phyloP scores from a whole-genome alignment of 805 yeast genomes.

The Saccharomycopsis capsularis region DNA sequence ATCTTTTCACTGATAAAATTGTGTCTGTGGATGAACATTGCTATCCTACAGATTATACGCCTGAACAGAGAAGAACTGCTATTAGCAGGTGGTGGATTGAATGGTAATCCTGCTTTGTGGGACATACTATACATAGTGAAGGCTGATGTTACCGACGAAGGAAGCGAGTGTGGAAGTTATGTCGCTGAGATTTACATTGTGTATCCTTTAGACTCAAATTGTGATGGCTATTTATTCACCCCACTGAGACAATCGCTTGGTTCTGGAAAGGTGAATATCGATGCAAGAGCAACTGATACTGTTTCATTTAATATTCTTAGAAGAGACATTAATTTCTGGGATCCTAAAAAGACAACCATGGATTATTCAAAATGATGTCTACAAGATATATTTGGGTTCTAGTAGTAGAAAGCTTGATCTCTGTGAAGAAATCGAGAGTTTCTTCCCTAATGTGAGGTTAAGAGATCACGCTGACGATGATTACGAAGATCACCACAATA shows the following conservation, averaged over 20 bases:
- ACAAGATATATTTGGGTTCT: constrained; percentile 44
- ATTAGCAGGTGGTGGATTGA: constrained; percentile 41
- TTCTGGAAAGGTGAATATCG: constrained; percentile 45
- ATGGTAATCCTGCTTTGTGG: constrained; percentile 59
- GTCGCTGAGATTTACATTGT: constrained; percentile 50
- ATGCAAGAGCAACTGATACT: constrained; percentile 33
- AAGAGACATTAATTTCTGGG: constrained; percentile 54
- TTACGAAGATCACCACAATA: neutral
- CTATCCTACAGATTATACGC: constrained; percentile 34
- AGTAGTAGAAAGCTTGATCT: constrained; percentile 25
- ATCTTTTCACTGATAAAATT: constrained; percentile 27
- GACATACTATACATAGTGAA: constrained; percentile 40
- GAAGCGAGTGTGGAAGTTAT: constrained; percentile 39
- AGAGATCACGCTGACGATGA: constrained; percentile 1
- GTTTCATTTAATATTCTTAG: constrained; percentile 40
- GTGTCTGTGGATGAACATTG: constrained; percentile 26
- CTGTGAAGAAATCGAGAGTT: constrained; percentile 20
- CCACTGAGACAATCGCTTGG: constrained; percentile 52
- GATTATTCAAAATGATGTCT: constrained; percentile 50
- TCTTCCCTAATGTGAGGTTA: neutral
- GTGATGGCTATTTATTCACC: constrained; percentile 25
- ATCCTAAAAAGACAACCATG: constrained; percentile 47
- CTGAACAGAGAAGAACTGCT: constrained; percentile 28
- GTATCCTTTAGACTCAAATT: constrained; percentile 37
- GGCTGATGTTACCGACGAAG: constrained; percentile 42